These are phyloP conservation scores for Neopestalotiopsis sp. DNA, from an alignment of 2,329 filamentous ascomycete species.

Conservation along the genomic window DNA sequence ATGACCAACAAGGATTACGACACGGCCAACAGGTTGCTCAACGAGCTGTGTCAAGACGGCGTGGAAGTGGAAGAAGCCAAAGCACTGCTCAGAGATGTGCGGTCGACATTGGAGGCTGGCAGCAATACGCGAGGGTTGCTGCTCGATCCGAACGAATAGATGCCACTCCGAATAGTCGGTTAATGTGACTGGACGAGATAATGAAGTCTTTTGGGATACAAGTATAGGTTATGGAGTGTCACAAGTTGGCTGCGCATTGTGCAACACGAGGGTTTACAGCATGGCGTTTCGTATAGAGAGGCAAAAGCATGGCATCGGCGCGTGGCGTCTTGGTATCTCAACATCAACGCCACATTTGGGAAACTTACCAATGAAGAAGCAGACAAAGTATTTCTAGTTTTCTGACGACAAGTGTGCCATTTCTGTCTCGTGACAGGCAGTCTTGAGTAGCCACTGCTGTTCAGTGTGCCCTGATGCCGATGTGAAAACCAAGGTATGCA, in stretches of 20 bases:
- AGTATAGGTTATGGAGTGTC: not conserved
- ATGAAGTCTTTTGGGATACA: not conserved
- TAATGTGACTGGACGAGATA: not conserved
- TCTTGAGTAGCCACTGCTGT: not conserved
- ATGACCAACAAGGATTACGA: slow-evolving; percentile 77
- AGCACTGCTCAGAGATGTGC: slow-evolving; percentile 84
- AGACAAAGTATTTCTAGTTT: not conserved
- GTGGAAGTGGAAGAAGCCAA: slow-evolving; percentile 98
- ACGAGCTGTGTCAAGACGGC: slow-evolving; percentile 93
- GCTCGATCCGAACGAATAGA: slow-evolving; percentile 2
- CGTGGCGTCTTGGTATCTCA: slow-evolving; percentile 3
- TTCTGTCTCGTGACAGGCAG: not conserved
- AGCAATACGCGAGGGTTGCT: slow-evolving; percentile 14
- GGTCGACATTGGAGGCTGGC: slow-evolving; percentile 70
- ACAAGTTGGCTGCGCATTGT: not conserved
- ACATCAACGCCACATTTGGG: not conserved
- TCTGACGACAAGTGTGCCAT: not conserved
- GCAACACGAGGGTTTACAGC: slow-evolving; percentile 7
- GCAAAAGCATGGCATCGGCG: not conserved
- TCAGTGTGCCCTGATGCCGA: not conserved
- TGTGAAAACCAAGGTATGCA: not conserved
- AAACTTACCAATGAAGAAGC: not conserved
- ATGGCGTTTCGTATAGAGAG: slow-evolving; percentile 14
- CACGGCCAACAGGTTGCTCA: slow-evolving; percentile 80
- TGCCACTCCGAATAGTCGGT: not conserved